phyloP scores from a whole-genome alignment of 2,329 filamentous ascomycete genomes.

The Clonostachys chloroleuca region DNA sequence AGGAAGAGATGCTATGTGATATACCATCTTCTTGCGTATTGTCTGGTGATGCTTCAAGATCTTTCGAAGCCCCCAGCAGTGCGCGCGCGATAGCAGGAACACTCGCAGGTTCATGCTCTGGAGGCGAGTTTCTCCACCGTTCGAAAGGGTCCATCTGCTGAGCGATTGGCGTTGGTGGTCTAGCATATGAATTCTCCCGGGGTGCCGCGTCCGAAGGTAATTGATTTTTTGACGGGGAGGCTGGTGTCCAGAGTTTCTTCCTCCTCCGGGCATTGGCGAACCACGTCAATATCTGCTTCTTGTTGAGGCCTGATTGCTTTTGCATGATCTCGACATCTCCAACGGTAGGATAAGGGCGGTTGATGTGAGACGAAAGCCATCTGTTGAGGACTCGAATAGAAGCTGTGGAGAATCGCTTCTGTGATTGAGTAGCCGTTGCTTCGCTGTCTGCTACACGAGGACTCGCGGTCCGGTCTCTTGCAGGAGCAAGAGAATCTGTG shows the following conservation, averaged over 20 bases:
- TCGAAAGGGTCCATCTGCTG: constrained; percentile 6
- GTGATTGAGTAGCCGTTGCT: no score
- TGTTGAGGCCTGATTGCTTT: constrained; percentile 68
- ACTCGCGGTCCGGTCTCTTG: no score
- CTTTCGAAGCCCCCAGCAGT: neutral
- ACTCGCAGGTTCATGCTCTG: constrained; percentile 1
- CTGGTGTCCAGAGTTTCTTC: constrained; percentile 52
- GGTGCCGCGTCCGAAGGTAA: constrained; percentile 39
- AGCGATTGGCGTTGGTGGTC: constrained; percentile 20
- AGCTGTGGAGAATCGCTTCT: constrained; percentile 54
- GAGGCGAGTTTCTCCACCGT: constrained; percentile 2
- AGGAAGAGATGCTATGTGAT: constrained; percentile 11
- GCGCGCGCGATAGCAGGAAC: neutral
- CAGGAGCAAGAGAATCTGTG: no score
- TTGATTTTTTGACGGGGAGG: constrained; percentile 35
- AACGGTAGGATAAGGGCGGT: constrained; percentile 79
- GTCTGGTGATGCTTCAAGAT: no score
- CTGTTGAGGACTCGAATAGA: constrained; percentile 72
- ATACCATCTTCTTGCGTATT: neutral
- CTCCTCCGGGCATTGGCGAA: constrained; percentile 79
- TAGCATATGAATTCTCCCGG: constrained; percentile 20
- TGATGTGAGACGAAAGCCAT: constrained; percentile 71
- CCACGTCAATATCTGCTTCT: constrained; percentile 82
- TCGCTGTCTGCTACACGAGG: no score
- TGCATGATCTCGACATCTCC: constrained; percentile 74